Conservation (phyloP, 1,284 basidiomycete genomes). For the Heimioporus retisporus region DNA sequence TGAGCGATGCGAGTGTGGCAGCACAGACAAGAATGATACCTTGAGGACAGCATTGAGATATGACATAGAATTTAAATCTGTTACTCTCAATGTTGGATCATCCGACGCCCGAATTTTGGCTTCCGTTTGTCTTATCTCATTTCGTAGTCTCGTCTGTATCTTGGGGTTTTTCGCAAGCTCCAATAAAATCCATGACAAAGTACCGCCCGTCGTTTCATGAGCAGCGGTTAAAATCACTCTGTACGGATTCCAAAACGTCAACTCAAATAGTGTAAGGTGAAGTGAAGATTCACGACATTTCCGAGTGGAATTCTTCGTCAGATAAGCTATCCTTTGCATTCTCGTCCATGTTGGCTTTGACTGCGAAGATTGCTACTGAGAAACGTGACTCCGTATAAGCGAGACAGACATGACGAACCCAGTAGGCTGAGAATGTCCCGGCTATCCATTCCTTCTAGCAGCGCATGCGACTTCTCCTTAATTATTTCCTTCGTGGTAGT, state of each 20-base stretch:
- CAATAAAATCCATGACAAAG: slow-evolving; percentile 52
- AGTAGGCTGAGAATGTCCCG: slow-evolving; percentile 55
- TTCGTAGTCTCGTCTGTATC: slow-evolving; percentile 50
- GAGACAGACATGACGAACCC: slow-evolving; percentile 31
- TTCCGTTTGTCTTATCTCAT: slow-evolving; percentile 50
- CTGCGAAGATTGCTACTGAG: slow-evolving; percentile 39
- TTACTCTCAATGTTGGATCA: slow-evolving; percentile 48
- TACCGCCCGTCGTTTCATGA: slow-evolving; percentile 61
- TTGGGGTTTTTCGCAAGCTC: slow-evolving; percentile 52
- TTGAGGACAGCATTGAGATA: slow-evolving; percentile 46
- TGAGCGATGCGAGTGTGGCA: slow-evolving; percentile 8
- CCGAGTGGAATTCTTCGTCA: slow-evolving; percentile 55
- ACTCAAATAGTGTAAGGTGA: background rate
- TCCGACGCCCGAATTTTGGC: slow-evolving; percentile 47
- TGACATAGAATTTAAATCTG: slow-evolving; percentile 58
- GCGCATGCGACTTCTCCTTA: slow-evolving; percentile 50
- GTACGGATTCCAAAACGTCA: background rate
- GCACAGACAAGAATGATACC: slow-evolving; percentile 36
- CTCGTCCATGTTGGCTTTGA: slow-evolving; percentile 62
- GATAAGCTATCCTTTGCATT: slow-evolving; percentile 53
- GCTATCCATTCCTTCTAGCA: slow-evolving; percentile 42
- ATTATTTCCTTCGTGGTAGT: slow-evolving; percentile 51
- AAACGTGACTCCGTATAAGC: background rate
- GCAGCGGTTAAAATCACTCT: slow-evolving; percentile 53
- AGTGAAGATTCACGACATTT: background rate